Conservation (phyloP, 169 alveolate species). For the Babesia ovata region DNA sequence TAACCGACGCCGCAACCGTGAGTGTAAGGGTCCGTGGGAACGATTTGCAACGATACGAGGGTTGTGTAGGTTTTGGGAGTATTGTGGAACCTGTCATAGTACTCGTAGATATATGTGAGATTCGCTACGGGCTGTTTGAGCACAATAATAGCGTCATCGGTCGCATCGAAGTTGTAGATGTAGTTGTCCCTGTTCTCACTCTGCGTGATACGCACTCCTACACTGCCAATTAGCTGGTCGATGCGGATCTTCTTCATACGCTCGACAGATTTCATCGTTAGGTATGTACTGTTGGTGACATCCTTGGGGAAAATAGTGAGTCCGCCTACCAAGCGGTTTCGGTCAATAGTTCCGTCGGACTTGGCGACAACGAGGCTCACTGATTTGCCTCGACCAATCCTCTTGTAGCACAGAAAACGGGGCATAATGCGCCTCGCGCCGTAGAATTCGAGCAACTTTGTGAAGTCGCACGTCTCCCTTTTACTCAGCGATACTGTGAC, state of each 20-base stretch:
- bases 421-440: background rate
- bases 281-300: background rate
- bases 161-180: background rate
- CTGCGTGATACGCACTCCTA: background rate
- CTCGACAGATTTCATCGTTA: background rate
- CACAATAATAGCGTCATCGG: slow-evolving; percentile 24
- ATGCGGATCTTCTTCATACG: background rate
- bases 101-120: slow-evolving; percentile 28
- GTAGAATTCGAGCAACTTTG: background rate
- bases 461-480: slow-evolving; percentile 3
- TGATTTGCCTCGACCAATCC: background rate
- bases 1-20: slow-evolving; percentile 32
- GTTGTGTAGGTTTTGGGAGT: background rate
- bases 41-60: slow-evolving; percentile 1
- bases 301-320: background rate
- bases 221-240: background rate
- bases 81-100: slow-evolving; percentile 3
- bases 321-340: background rate
- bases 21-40: slow-evolving; percentile 47
- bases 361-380: slow-evolving; percentile 8
- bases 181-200: background rate
- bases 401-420: background rate
- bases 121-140: slow-evolving; percentile 16
- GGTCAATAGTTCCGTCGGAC: background rate
- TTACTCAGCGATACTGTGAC: background rate